Evolutionary conservation across 2,329 filamentous ascomycete species (phyloP).

Genomic region (Verticillium albo-atrum): DNA sequence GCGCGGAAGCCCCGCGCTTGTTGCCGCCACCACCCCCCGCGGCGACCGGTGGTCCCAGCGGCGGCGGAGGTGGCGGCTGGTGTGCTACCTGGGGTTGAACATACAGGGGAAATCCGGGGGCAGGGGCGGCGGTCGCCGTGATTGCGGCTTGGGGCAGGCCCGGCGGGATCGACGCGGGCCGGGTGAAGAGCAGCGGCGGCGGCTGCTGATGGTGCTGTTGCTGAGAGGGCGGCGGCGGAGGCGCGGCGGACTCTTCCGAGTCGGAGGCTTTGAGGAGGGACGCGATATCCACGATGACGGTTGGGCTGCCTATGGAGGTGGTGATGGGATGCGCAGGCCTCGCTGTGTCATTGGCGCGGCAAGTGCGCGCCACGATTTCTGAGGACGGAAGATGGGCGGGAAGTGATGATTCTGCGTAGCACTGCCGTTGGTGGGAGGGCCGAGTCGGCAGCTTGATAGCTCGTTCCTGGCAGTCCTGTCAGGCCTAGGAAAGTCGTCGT

Average conservation of each 20-base stretch:
- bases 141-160: conserved; percentile 12
- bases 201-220: neutral
- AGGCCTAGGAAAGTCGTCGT: conserved; percentile 5
- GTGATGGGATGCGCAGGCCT: neutral
- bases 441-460: neutral
- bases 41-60: conserved; percentile 18
- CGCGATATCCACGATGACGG: conserved; percentile 91
- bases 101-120: conserved; percentile 11
- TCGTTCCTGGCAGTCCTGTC: conserved; percentile 9
- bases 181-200: neutral
- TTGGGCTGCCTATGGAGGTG: conserved; percentile 30
- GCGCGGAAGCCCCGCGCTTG: conserved; percentile 49
- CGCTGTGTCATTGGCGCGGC: conserved; percentile 24
- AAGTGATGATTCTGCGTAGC: neutral
- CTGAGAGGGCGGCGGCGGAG: conserved; percentile 21
- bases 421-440: neutral
- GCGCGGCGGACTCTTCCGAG: conserved; percentile 64
- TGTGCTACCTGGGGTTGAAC: conserved; percentile 5
- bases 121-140: conserved; percentile 14
- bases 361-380: conserved; percentile 8
- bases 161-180: neutral
- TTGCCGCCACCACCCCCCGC: conserved; percentile 24
- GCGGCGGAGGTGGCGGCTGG: conserved; percentile 3
- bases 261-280: conserved; percentile 74
- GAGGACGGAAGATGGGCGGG: neutral